Conservation (phyloP, 2,329 filamentous ascomycete genomes). For the Arachnomyces sp. region DNA sequence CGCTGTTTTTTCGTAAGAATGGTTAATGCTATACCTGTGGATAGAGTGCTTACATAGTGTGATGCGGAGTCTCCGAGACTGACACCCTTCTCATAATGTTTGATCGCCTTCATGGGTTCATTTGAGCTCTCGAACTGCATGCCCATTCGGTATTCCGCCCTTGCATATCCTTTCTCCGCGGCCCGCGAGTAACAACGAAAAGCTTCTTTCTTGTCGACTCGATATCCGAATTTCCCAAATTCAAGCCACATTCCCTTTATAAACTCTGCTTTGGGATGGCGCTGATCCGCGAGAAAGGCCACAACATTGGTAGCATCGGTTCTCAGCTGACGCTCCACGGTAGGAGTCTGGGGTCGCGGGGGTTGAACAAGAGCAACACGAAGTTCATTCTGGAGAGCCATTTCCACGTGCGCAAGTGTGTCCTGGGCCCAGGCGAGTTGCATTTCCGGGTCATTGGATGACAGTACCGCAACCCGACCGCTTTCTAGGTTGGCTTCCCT, state of each 20-base stretch:
- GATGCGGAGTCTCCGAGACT: constrained; percentile 79
- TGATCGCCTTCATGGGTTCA: constrained; percentile 81
- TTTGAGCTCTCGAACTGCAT: constrained; percentile 98
- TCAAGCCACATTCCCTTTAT: constrained; percentile 95
- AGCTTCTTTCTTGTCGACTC: constrained; percentile 89
- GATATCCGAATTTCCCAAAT: constrained; percentile 89
- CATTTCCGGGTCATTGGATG: constrained; percentile 91
- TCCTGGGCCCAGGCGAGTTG: constrained; percentile 96
- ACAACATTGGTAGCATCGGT: constrained; percentile 89
- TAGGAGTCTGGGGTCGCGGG: constrained; percentile 68
- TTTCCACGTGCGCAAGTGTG: constrained; percentile 79
- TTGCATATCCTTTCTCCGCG: constrained; percentile 75
- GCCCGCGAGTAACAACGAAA: constrained; percentile 79
- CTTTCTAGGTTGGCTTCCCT: constrained; percentile 84
- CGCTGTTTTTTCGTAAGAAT: constrained; percentile 47
- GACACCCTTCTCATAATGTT: constrained; percentile 80
- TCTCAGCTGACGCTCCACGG: constrained; percentile 79
- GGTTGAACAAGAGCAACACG: constrained; percentile 55
- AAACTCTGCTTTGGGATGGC: constrained; percentile 89
- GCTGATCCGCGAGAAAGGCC: constrained; percentile 79
- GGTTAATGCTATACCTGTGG: constrained; percentile 2
- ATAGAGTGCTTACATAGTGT: constrained; percentile 47
- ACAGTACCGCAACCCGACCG: constrained; percentile 73
- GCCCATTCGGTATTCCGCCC: constrained; percentile 92
- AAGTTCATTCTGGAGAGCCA: constrained; percentile 66